Base-by-base conservation (phyloP, 2,329 filamentous ascomycete species). In the Emericellopsis cladophorae region DNA sequence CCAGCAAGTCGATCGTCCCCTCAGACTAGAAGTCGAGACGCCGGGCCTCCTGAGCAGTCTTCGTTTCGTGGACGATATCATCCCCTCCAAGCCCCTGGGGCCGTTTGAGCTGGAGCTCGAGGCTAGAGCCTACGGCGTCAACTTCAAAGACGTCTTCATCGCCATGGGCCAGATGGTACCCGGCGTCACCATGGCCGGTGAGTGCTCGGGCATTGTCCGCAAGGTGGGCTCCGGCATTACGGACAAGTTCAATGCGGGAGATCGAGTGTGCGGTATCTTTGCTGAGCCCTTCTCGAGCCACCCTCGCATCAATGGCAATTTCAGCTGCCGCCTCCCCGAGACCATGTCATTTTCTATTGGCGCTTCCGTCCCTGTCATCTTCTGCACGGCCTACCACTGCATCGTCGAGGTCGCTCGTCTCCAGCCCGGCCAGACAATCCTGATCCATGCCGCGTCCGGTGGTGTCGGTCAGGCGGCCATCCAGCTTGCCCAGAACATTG, bases 401-500 rank as follows among this genome's bases (percentile, higher is more conserved):
- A 15, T 43, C 11, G 31, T 40, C 3, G 35, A 40, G 9, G 18
- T 11, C 26, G 35, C 35, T 7, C 36, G 36, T 21, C 36, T 37
- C n/a, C 15, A 37, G 21, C 16, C 14, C n/a, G 37, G 32, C 8
- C 39, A 33, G 11, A 37, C 37, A 5, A 9, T 51, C 42, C 51
- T 66, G 11, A 51, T 66, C 33, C 57, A 64, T 40, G 50, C 54
- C 6, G 62, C 52, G 0, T 51, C 55, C 1, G 55, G 59, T 23
- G 50, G 53, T 2, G 51, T 58, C 4, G 61, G 62, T 6, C 57
- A 59, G 41, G 58, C 56, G 10, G 59, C 59, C 5, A 49, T 66
- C 12, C 56, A 57, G 31, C 43, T 65, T 1, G 56, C 59, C 35
- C 50, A 46, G 26, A 41, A 45, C 4, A 45, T 49, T 8, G 40